Conservation (phyloP, 345 rosid species). For the Eucalyptus dawsonii region DNA sequence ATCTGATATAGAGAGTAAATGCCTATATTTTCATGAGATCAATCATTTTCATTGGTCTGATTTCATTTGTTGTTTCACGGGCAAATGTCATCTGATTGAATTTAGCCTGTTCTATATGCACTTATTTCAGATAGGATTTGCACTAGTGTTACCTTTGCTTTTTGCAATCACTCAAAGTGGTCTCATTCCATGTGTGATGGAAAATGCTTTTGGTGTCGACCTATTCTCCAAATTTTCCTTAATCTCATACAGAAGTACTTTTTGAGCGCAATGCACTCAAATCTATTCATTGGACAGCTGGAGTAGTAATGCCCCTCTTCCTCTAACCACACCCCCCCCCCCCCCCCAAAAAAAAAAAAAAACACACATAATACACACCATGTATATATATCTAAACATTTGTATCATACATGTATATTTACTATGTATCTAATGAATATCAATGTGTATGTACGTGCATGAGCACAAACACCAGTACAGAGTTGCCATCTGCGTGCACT, state of each 20-base stretch:
- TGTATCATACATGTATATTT: not conserved
- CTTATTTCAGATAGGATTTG: not conserved
- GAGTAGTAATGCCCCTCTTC: slow-evolving; percentile 40
- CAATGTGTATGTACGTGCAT: too few relatives aligned
- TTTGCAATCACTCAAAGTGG: not conserved
- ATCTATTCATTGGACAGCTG: slow-evolving; percentile 79
- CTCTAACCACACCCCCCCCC: too few relatives aligned
- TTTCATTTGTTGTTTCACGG: not conserved
- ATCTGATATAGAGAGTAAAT: not conserved
- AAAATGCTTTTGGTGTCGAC: not conserved
- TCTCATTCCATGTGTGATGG: not conserved
- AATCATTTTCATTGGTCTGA: not conserved
- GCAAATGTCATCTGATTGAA: not conserved
- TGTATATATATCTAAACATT: not conserved
- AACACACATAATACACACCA: not conserved
- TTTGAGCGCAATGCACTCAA: slow-evolving; percentile 62
- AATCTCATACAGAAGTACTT: slow-evolving; percentile 45
- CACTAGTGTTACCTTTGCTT: not conserved
- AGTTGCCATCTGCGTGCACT: too few relatives aligned
- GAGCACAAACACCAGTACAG: too few relatives aligned
- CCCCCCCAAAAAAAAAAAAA: too few relatives aligned
- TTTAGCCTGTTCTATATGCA: not conserved
- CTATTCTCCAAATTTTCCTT: slow-evolving; percentile 16
- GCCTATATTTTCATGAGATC: not conserved
- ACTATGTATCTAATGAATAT: too few relatives aligned